Base-by-base conservation (phyloP, 106 monocot species). In the Posidonia australis region DNA sequence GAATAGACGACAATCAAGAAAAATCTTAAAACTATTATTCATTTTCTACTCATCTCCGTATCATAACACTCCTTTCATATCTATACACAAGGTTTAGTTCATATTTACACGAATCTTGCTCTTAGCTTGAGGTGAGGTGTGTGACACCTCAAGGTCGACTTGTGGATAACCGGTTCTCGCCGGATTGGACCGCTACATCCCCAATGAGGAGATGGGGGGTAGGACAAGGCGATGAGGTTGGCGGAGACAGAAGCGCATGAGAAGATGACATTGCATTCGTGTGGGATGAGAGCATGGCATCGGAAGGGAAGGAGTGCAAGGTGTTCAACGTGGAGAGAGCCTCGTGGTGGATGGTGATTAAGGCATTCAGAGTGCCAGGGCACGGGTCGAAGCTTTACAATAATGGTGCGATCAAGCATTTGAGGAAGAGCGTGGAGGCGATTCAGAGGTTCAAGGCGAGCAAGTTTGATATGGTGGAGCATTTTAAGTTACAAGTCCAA, bases 171-270 rank as follows among this genome's bases (percentile, higher is more conserved):
- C 78, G 78, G 6, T 98, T 88, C 59, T 20, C 10, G 20, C 98
- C 98, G 41, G 72, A 77, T 10, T 76, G 91, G 23, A 87, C 81
- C 31, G 53, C 91, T 91, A 85, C 74, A 87, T 88, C 9, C 98
- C 98, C 10, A 91, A 98, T 55, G 98, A 98, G 73, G 98, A 98
- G 77, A 83, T 91, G 98, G 98, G 2, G 83, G 83, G 20, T 12
- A 26, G 1, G 85, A 77, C 24, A 91, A 91, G 0, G 82, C 73
- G 1, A 74, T 28, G 60, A 66, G 46, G 26, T 80, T 98, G 18
- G 71, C 65, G 13, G 75, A 62, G 46, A 91, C 87, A 1, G 61
- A 81, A 20, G 72, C 31, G 28, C 91, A 91, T 60, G 57, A 60
- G 63, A 70, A 67, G 25, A 66, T 98, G 83, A 76, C 5, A 77